These are phyloP conservation scores for Populus davidiana DNA, from an alignment of 345 rosid genomes.

Conservation along the genomic window DNA sequence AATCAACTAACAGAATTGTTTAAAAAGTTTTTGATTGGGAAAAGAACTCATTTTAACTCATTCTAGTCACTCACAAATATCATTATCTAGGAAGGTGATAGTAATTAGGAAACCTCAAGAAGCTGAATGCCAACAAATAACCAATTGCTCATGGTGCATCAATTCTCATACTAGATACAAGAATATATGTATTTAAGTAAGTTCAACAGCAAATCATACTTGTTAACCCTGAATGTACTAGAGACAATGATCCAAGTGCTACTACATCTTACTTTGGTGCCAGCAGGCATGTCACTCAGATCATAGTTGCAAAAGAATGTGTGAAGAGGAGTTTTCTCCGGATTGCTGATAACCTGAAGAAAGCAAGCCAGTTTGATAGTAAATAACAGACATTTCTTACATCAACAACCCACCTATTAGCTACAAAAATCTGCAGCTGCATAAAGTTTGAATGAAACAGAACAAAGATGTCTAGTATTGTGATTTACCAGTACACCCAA, in stretches of 20 bases:
- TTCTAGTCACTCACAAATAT: not conserved
- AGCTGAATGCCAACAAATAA: not conserved
- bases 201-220: not conserved
- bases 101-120: not conserved
- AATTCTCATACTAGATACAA: not conserved
- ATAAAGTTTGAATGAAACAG: not conserved
- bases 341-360: conserved; percentile 91
- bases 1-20: not conserved
- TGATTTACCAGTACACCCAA: not conserved
- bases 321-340: conserved; percentile 96
- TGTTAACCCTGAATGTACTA: not conserved
- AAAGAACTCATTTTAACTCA: not conserved
- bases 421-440: not conserved
- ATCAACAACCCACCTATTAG: not conserved
- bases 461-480: no score
- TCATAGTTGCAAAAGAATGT: conserved; percentile 93
- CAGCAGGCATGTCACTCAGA: conserved; percentile 91
- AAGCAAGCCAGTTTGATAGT: conserved; percentile 8
- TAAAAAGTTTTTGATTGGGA: not conserved
- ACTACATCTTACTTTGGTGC: conserved; percentile 55
- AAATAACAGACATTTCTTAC: conserved; percentile 19
- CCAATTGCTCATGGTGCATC: not conserved
- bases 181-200: not conserved
- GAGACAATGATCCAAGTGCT: not conserved
- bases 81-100: not conserved